Base-by-base conservation (phyloP, 1,284 basidiomycete genomes). In the Pseudozyma pruni region DNA sequence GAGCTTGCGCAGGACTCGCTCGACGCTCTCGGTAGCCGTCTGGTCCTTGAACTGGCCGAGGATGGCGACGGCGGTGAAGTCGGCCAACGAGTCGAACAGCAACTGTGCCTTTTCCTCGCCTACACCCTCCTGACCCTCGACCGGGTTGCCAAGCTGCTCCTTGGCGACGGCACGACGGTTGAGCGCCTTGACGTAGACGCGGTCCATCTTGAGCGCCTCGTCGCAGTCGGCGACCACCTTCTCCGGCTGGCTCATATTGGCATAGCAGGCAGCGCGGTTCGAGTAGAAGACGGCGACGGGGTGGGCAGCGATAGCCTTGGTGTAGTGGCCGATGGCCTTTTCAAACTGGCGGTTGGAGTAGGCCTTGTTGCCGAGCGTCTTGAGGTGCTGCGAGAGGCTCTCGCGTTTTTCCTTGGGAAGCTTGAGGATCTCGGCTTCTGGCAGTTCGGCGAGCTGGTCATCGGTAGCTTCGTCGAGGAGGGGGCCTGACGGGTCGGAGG, bases 181-280 rank as follows among this genome's bases (percentile, higher is more conserved):
- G 62, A 99, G 86, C 2, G 96, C 95, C 84, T 98, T 98, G 83
- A 97, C 88, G 83, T 99, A 98, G 67, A 86, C 88, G 20, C 86
- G 85, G 84, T 98, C 94, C 50, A 96, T 87, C 59, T 87, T 88
- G 47, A 99, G 87, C 0, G 96, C 95, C 48, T 88, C 87, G 78
- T 94, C 89, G 83, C 95, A 98, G 84, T 99, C 95, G 48, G 86
- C 86, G n/a, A 98, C 87, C 68, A 94, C 94, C 35, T 88, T 87
- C 29, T 94, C 90, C 81, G 90, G 87, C 78, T 93, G 87, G 23
- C 87, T 86, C 86, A 94, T 89, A 86, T 97, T 94, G 83, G 94
- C 89, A 84, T 94, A 97, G 83, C 94, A 97, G 61, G 96, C 96
- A 40, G 95, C 95, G 58, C 96, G 90, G 85, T 99, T 99, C 83